Evolutionary conservation across 129 eudicot genomes (phyloP), one percentile per base, ranked within the genome.

Genomic region (Smallanthus sonchifolius): DNA sequence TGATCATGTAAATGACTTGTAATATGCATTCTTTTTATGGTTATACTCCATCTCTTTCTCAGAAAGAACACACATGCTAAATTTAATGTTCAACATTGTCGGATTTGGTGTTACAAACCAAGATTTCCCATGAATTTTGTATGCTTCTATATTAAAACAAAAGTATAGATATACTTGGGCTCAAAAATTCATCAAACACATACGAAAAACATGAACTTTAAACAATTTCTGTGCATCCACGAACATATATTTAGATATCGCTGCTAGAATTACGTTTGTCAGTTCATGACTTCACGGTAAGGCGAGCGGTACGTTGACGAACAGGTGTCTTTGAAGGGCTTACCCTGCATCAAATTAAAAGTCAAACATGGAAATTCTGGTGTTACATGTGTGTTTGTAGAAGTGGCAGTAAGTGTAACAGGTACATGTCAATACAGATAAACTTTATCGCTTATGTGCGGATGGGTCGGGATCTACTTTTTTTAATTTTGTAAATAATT

Each of bases 251-350:
- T 51, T 36, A 69, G 20, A 63, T 64, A 72, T 70, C 43, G 37
- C 42, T 37, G 36, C 20, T 11, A 10, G 66, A 10, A 13, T 60
- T 32, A 52, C 6, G 30, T 15, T 59, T 35, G 45, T 92, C 77
- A 87, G 56, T 85, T 87, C 84, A 86, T 67, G 51, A 45, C 51
- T 45, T 45, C 51, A 45, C 51, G 30, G 89, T 65, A 20, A 82
- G 79, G 32, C 92, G 97, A 45, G 88, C 85, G 62, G 92, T 65
- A 8, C 92, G 91, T 39, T 91, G 97, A 40, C 97, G 90, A 55
- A 92, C 96, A 2, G 97, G 96, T 24, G 97, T 92, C 91, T 92
- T 92, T 73, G 97, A 92, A 54, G 93, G 97, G 85, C 97, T 92
- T 43, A 92, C 92, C 91, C 97, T 91, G 90, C 73, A 88, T 3